Evolutionary conservation across 768 basidiomycete species (phyloP).

Genomic region (Hypsizygus marmoreus): DNA sequence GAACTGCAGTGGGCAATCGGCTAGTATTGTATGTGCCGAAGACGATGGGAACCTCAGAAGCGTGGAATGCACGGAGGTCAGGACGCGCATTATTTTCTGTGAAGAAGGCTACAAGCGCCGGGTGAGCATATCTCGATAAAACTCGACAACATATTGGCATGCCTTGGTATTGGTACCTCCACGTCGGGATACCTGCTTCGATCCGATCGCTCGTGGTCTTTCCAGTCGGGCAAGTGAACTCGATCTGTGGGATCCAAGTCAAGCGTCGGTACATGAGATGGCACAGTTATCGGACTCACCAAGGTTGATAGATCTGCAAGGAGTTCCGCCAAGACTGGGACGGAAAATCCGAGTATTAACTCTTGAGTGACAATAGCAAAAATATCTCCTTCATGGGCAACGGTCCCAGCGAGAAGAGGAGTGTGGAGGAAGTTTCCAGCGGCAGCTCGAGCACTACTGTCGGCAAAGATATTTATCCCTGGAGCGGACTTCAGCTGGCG

Average conservation of each 20-base stretch:
- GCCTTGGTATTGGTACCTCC: constrained; percentile 24
- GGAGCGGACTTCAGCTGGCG: background rate
- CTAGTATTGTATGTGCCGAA: constrained; percentile 37
- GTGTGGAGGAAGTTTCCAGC: constrained; percentile 22
- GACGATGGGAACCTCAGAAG: constrained; percentile 39
- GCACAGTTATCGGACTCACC: constrained; percentile 15
- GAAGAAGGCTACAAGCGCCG: constrained; percentile 31
- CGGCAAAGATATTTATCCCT: constrained; percentile 37
- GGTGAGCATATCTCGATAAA: background rate
- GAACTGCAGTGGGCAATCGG: constrained; percentile 22
- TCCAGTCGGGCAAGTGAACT: constrained; percentile 34
- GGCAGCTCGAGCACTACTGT: constrained; percentile 20
- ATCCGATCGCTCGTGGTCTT: constrained; percentile 26
- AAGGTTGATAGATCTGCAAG: constrained; percentile 31
- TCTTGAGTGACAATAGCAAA: constrained; percentile 31
- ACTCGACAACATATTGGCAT: constrained; percentile 33
- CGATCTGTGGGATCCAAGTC: constrained; percentile 17
- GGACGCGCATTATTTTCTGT: constrained; percentile 34
- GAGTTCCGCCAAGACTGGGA: constrained; percentile 31
- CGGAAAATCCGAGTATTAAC: constrained; percentile 23
- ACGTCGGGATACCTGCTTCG: constrained; percentile 24
- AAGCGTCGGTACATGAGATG: background rate
- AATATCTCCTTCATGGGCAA: constrained; percentile 36
- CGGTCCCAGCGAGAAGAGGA: constrained; percentile 28
- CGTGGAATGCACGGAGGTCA: constrained; percentile 39